phyloP scores from a whole-genome alignment of 2,329 filamentous ascomycete genomes.

The Ophiostoma australiae region DNA sequence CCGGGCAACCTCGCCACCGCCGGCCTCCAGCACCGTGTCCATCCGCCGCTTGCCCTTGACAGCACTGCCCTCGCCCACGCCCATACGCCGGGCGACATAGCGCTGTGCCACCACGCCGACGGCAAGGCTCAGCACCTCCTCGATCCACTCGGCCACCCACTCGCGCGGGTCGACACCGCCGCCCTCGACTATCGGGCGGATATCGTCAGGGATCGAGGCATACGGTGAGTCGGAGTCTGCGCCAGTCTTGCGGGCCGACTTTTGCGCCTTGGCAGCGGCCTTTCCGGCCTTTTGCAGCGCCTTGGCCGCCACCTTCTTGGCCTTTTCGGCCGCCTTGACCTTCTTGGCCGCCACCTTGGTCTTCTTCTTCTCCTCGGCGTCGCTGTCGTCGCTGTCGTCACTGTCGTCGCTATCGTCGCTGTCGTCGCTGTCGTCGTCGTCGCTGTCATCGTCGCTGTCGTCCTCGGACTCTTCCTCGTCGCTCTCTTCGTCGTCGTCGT shows the following conservation, averaged over 20 bases:
- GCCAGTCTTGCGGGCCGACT: neutral
- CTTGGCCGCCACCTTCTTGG: conserved; percentile 12
- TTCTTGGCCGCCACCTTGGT: conserved; percentile 4
- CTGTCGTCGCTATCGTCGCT: neutral
- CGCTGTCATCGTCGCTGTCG: neutral
- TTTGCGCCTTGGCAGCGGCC: neutral
- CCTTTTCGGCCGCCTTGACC: conserved; percentile 11
- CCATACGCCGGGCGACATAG: conserved; percentile 93
- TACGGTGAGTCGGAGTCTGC: neutral
- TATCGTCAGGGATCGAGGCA: conserved; percentile 67
- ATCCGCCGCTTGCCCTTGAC: conserved; percentile 58
- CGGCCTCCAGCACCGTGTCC: conserved; percentile 52
- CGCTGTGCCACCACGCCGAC: conserved; percentile 86
- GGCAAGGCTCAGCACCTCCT: conserved; percentile 72
- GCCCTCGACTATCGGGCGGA: conserved; percentile 72
- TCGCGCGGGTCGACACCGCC: conserved; percentile 84
- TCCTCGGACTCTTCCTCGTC: conserved; percentile 34
- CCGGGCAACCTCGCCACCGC: conserved; percentile 55
- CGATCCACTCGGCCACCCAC: conserved; percentile 97
- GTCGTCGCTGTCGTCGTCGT: conserved; percentile 4
- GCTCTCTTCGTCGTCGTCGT: neutral
- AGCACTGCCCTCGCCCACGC: conserved; percentile 74
- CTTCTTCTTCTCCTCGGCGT: conserved; percentile 16
- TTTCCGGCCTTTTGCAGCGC: conserved; percentile 1
- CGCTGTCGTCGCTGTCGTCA: conserved; percentile 9